Evolutionary conservation across 768 basidiomycete species (phyloP).

Genomic region (Podaxis sp.): DNA sequence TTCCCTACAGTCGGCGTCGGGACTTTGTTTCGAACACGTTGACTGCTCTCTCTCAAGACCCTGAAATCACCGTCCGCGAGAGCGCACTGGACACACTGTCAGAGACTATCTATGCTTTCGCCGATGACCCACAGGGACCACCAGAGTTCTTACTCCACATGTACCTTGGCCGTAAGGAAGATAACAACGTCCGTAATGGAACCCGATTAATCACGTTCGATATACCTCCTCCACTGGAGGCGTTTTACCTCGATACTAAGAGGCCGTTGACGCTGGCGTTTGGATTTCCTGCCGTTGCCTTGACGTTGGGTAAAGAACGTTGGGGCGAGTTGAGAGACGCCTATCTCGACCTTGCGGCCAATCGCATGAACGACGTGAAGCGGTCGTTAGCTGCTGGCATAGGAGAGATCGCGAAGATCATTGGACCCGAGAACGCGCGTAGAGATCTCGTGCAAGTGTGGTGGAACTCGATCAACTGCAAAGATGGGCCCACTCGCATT

Average conservation of each 20-base stretch:
- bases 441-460: slow-evolving; percentile 73
- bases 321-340: slow-evolving; percentile 73
- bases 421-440: slow-evolving; percentile 67
- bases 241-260: slow-evolving; percentile 62
- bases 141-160: slow-evolving; percentile 73
- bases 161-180: slow-evolving; percentile 66
- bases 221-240: slow-evolving; percentile 29
- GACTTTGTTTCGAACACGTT: slow-evolving; percentile 66
- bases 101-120: slow-evolving; percentile 85
- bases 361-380: slow-evolving; percentile 61
- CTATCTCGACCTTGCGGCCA: slow-evolving; percentile 65
- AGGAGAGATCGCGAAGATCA: slow-evolving; percentile 85
- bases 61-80: slow-evolving; percentile 64
- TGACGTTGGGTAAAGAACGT: slow-evolving; percentile 71
- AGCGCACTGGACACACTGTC: slow-evolving; percentile 86
- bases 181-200: slow-evolving; percentile 36
- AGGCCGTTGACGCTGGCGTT: slow-evolving; percentile 81
- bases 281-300: slow-evolving; percentile 88
- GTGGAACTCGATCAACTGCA: slow-evolving; percentile 52
- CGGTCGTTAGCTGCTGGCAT: slow-evolving; percentile 84
- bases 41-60: slow-evolving; percentile 60
- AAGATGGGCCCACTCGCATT: slow-evolving; percentile 70
- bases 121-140: slow-evolving; percentile 58
- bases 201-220: slow-evolving; percentile 26
- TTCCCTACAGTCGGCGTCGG: slow-evolving; percentile 56